phyloP scores from a whole-genome alignment of 208 protist species.

The Crithidia expoeki region DNA sequence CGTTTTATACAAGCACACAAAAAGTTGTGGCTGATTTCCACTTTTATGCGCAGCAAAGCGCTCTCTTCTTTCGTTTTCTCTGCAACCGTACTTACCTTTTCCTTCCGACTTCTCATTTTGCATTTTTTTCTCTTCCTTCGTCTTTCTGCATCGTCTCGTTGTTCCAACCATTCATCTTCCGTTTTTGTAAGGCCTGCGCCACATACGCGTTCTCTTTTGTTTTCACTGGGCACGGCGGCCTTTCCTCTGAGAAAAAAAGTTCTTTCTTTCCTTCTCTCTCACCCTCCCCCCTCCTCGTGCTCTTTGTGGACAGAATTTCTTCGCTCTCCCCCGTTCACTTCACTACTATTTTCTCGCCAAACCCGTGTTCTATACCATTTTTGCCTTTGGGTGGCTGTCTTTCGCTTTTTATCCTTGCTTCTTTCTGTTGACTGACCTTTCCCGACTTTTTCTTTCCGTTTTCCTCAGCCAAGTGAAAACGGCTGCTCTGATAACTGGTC shows the following conservation, averaged over 20 bases:
- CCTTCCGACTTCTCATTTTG: not conserved
- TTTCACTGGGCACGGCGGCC: no score
- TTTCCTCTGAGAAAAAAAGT: no score
- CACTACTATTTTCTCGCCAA: constrained; percentile 15
- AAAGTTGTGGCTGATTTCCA: no score
- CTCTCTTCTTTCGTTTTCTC: constrained; percentile 17
- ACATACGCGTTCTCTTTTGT: no score
- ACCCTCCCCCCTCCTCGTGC: not conserved
- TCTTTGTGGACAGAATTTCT: constrained; percentile 3
- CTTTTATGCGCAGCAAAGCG: not conserved
- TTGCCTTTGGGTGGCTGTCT: not conserved
- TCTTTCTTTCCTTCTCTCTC: no score
- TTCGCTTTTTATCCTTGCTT: constrained; percentile 10
- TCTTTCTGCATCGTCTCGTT: not conserved
- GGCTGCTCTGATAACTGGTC: not conserved
- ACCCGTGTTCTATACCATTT: constrained; percentile 10
- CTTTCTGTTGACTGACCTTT: constrained; percentile 6
- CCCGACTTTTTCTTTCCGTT: not conserved
- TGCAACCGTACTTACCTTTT: constrained; percentile 15
- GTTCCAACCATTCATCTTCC: not conserved
- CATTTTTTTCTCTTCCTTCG: not conserved
- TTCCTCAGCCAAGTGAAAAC: not conserved
- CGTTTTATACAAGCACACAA: no score
- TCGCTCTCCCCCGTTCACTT: not conserved
- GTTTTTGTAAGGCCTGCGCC: not conserved